Evolutionary conservation across 2,329 filamentous ascomycete genomes (phyloP), one percentile per base, ranked within the genome.

Genomic region (Fusarium fujikuroi): DNA sequence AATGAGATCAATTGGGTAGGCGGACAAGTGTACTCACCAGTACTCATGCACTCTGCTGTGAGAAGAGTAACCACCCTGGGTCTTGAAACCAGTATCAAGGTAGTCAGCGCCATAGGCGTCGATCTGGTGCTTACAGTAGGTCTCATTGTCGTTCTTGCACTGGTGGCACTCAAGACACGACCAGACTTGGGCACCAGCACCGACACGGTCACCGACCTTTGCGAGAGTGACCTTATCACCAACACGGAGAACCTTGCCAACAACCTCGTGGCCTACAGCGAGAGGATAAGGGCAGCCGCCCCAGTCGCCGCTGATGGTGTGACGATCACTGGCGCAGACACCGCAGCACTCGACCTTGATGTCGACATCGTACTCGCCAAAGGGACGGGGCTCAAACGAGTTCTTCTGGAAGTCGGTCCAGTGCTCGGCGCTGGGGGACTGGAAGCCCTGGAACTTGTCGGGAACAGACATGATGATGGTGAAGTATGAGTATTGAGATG

Each of bases 351-450:
- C 91, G 78, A 97, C 92, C 86, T 95, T 92, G 83, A 97, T 90
- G 80, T 97, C 94, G 77, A 97, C 90, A 80, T 97, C 94, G 82
- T 93, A 89, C 80, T 95, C 93, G 74, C 92, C 93, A 80, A 97
- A 97, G 23, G 93, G 92, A 85, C 97, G 96, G 66, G 95, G 91
- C 76, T 91, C 89, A 85, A 94, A 94, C 85, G 95, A 82, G 79
- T 92, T 90, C 84, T 93, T 92, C 78, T 91, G 85, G 78, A 91
- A 90, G 66, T 91, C 85, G 73, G 88, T 82, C 86, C 87, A 89
- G 50, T 84, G 85, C 57, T 86, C 86, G 30, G 86, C 81, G 61
- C 84, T 84, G 64, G 87, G 81, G 77, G 90, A 87, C 82, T 90
- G 88, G 83, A 91, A 91, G 72, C 89, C 88, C 64, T 84, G 86